These are phyloP conservation scores for Bombardia bombarda DNA, from an alignment of 495 filamentous ascomycete species.

Conservation along the genomic window DNA sequence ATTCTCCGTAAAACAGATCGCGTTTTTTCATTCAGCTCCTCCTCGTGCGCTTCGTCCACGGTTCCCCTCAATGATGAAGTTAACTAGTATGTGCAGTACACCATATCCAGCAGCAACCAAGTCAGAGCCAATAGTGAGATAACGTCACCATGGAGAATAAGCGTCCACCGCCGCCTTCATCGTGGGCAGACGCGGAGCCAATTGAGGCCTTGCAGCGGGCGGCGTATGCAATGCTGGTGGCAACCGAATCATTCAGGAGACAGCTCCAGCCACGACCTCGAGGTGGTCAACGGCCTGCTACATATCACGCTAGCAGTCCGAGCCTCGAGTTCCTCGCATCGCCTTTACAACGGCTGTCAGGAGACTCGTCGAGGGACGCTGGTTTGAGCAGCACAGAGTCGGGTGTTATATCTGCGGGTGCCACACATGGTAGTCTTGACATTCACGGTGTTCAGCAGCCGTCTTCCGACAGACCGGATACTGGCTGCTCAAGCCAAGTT, in stretches of 20 bases:
- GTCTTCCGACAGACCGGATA: too few species aligned
- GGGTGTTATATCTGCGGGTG: too few species aligned
- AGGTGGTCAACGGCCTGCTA: too few species aligned
- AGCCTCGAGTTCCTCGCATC: background rate
- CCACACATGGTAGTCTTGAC: too few species aligned
- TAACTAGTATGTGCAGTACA: background rate
- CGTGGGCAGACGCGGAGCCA: background rate
- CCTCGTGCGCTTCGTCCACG: too few species aligned
- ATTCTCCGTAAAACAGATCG: background rate
- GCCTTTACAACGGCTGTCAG: background rate
- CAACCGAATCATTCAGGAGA: conserved; percentile 12
- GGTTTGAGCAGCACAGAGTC: background rate
- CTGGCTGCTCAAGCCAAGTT: too few species aligned
- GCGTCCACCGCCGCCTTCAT: background rate
- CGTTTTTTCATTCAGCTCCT: too few species aligned
- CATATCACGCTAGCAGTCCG: too few species aligned
- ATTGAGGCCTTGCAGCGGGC: conserved; percentile 13
- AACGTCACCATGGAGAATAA: conserved; percentile 1
- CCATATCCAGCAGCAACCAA: too few species aligned
- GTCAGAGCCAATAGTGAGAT: too few species aligned
- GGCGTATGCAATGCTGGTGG: conserved; percentile 13
- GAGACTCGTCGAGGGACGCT: background rate
- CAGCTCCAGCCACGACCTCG: conserved; percentile 4
- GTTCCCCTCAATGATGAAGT: too few species aligned
- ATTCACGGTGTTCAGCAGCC: too few species aligned